phyloP scores from a whole-genome alignment of 176 grass and related monocot species.

The Metroxylon sagu region DNA sequence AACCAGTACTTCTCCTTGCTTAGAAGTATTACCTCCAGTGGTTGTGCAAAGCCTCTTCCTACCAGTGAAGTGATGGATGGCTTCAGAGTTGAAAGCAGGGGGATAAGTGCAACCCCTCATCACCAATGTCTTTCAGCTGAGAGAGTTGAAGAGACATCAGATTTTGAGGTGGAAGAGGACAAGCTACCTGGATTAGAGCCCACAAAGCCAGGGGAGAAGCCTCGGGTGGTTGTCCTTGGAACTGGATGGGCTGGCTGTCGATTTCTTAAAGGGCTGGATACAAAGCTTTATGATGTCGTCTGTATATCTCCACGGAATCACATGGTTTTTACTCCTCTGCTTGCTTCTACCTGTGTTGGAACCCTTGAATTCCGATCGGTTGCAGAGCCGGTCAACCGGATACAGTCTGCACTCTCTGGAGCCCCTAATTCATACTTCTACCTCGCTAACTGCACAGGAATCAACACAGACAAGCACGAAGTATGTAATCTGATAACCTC shows the following conservation, averaged over 20 bases:
- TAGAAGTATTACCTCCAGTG: constrained; percentile 1
- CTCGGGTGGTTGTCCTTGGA: constrained; percentile 68
- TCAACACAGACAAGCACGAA: constrained; percentile 64
- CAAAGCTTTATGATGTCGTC: constrained; percentile 63
- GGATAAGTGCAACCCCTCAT: constrained; percentile 30
- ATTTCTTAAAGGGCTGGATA: constrained; percentile 80
- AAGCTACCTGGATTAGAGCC: constrained; percentile 37
- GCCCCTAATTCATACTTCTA: constrained; percentile 67
- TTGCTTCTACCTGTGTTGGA: constrained; percentile 85
- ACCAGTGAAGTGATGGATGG: constrained; percentile 1
- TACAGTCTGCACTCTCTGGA: constrained; percentile 64
- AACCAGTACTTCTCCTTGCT: constrained; percentile 6
- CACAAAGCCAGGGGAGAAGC: constrained; percentile 54
- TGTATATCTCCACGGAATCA: constrained; percentile 93
- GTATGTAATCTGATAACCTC: not conserved
- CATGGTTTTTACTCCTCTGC: constrained; percentile 96
- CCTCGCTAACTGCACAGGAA: constrained; percentile 46
- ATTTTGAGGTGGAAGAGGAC: constrained; percentile 15
- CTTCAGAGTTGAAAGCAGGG: constrained; percentile 15
- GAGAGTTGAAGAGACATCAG: constrained; percentile 13
- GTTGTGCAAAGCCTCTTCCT: too few relatives aligned
- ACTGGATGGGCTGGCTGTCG: constrained; percentile 87
- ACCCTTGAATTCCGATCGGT: constrained; percentile 90
- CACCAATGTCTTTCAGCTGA: constrained; percentile 20
- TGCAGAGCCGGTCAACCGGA: constrained; percentile 76